Evolutionary conservation across 2,329 filamentous ascomycete genomes (phyloP), one percentile per base, ranked within the genome.

Genomic region (Cladosporium sphaerospermum): DNA sequence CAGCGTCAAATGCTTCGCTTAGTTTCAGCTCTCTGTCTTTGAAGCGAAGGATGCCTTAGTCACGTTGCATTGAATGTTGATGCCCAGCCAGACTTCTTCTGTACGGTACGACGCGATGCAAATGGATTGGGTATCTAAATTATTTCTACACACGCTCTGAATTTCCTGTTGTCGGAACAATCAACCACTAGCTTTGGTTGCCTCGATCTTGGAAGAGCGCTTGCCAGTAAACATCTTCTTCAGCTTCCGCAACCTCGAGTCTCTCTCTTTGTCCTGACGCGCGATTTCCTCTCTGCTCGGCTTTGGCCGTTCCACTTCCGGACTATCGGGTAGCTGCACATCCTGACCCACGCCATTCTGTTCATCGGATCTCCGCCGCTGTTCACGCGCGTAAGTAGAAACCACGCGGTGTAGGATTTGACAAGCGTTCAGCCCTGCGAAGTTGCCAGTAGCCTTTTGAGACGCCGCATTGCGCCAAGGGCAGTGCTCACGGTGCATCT

Each of bases 401-500:
- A 64, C 60, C 6, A 68, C 62, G n/a, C 59, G 59, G 4, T 62
- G 61, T 14, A 70, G 46, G 37, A 70, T 67, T 36, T 65, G 55
- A 47, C 57, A 58, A 4, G 67, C 68, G 32, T 68, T 67, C 6
- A 64, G 54, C 3, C 63, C 64, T 11, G 49, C 57, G 43, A 68
- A 57, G 33, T 59, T 67, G 9, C 67, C 68, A 2, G 62, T 62
- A 4, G 64, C 66, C 16, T 61, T 58, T 55, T 71, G 68, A 2
- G 61, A 62, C 18, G 45, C 49, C 5, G 67, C 33, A 48, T 67
- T 70, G 41, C 66, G 65, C 66, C 66, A 71, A 3, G 68, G 68
- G 46, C 68, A 71, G 52, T 71, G 64, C 10, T 70, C 67, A 36
- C 68, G 68, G 49, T 71, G 68, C 53, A 64, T 56, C 18, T 68